Evolutionary conservation across 805 yeast genomes (phyloP).

Genomic region (Hermanozyma aechmeae): DNA sequence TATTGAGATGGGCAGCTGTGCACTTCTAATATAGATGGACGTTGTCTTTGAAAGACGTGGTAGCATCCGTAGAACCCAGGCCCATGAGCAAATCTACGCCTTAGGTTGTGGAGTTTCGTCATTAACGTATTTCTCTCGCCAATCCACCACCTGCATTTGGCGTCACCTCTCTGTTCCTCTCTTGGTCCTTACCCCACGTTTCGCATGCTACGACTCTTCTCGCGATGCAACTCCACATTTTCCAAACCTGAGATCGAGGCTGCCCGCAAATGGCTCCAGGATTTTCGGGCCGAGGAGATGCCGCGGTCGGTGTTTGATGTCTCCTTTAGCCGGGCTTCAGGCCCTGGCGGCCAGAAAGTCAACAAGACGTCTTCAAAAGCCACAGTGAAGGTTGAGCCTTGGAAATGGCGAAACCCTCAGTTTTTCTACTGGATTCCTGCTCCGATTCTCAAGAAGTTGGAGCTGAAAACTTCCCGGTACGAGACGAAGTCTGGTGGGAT

Average conservation of each 20-base stretch:
- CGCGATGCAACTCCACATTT: too few species aligned
- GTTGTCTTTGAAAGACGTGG: too few species aligned
- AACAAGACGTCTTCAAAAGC: conserved; percentile 67
- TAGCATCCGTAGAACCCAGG: too few species aligned
- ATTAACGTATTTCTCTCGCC: too few species aligned
- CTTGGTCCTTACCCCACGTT: too few species aligned
- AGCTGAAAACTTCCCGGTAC: conserved; percentile 35
- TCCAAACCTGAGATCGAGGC: conserved; percentile 5
- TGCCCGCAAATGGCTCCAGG: conserved; percentile 36
- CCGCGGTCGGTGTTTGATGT: conserved; percentile 39
- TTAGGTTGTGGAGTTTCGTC: too few species aligned
- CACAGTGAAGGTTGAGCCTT: conserved; percentile 39
- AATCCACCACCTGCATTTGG: too few species aligned
- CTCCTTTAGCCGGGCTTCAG: conserved; percentile 53
- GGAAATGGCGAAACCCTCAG: conserved; percentile 33
- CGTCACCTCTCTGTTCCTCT: too few species aligned
- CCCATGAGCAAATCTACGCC: too few species aligned
- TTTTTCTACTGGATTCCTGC: conserved; percentile 50
- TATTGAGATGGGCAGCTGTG: too few species aligned
- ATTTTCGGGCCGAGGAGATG: conserved; percentile 19
- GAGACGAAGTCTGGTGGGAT: conserved; percentile 47
- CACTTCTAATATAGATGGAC: too few species aligned
- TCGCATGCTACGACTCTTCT: too few species aligned
- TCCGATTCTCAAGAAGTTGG: conserved; percentile 35
- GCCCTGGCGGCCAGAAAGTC: conserved; percentile 87